phyloP scores from a whole-genome alignment of 2,329 filamentous ascomycete genomes.

The Verticillium nonalfalfae region DNA sequence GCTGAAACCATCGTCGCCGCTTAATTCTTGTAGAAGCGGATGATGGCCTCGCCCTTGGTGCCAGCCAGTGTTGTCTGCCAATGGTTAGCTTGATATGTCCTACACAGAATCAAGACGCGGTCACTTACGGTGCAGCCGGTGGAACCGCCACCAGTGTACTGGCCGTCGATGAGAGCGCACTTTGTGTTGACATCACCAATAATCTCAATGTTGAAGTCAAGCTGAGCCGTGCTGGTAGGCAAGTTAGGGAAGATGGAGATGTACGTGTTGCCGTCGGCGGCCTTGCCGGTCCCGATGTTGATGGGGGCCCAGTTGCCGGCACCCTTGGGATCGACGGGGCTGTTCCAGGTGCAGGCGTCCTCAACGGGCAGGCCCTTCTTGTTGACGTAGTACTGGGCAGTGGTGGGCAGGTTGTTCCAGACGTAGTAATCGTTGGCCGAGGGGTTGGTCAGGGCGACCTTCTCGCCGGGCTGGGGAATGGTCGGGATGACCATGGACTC shows the following conservation, averaged over 20 bases:
- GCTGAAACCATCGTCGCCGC: background rate
- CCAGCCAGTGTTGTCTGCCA: slow-evolving; percentile 33
- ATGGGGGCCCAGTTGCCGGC: slow-evolving; percentile 83
- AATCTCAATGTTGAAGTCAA: slow-evolving; percentile 78
- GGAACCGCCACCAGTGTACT: slow-evolving; percentile 47
- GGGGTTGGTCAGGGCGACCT: slow-evolving; percentile 67
- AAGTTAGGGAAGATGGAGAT: slow-evolving; percentile 80
- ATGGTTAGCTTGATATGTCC: background rate
- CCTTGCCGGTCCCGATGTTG: slow-evolving; percentile 76
- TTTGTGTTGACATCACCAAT: slow-evolving; percentile 50
- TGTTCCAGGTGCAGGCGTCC: slow-evolving; percentile 71
- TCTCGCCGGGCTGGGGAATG: slow-evolving; percentile 51
- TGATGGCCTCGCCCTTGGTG: slow-evolving; percentile 30
- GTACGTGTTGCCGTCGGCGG: slow-evolving; percentile 59
- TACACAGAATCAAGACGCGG: too few species aligned
- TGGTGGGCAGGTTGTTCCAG: slow-evolving; percentile 69
- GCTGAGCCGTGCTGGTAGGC: slow-evolving; percentile 62
- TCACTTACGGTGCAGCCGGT: slow-evolving; percentile 76
- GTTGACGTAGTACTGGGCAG: slow-evolving; percentile 97
- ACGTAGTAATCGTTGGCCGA: slow-evolving; percentile 66
- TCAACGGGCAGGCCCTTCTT: slow-evolving; percentile 60
- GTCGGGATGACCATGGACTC: slow-evolving; percentile 84
- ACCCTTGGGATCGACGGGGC: slow-evolving; percentile 38
- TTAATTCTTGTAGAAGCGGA: slow-evolving; percentile 33
- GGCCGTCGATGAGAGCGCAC: slow-evolving; percentile 62